A percentile compares a stretch with the other conserved stretches of the same genome.
Evolutionary conservation across 495 filamentous ascomycete species (phyloP).

Genomic region (Haplographium delicatum): DNA sequence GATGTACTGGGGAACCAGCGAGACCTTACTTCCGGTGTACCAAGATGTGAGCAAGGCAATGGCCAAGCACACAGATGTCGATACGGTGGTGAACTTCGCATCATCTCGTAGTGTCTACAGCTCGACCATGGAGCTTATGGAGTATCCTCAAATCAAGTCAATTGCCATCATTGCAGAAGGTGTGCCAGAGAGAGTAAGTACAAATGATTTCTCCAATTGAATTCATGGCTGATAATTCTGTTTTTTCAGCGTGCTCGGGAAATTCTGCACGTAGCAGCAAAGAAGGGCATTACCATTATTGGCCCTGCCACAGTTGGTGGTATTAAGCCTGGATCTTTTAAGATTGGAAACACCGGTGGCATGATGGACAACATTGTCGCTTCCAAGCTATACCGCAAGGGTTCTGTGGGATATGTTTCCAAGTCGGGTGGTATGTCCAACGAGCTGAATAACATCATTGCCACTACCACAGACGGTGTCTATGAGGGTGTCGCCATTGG

Average conservation of each 20-base stretch:
- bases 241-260: slow-evolving; percentile 78
- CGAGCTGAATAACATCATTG: slow-evolving; percentile 99
- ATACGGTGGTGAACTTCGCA: slow-evolving; percentile 98
- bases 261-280: slow-evolving; percentile 88
- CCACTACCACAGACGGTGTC: slow-evolving; percentile 92
- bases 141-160: slow-evolving; percentile 91
- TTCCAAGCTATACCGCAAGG: slow-evolving; percentile 98
- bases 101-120: slow-evolving; percentile 96
- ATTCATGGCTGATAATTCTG: slow-evolving; percentile 4
- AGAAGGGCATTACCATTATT: slow-evolving; percentile 99
- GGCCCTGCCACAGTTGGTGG: slow-evolving; percentile 97
- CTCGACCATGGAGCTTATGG: slow-evolving; percentile 98
- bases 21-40: slow-evolving; percentile 98
- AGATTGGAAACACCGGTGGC: slow-evolving; percentile 99
- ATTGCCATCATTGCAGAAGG: slow-evolving; percentile 99
- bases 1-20: slow-evolving; percentile 99
- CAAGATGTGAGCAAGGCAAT: slow-evolving; percentile 91
- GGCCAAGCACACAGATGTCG: slow-evolving; percentile 94
- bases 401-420: slow-evolving; percentile 97
- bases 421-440: slow-evolving; percentile 99
- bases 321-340: slow-evolving; percentile 98
- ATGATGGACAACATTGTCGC: slow-evolving; percentile 99
- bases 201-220: background rate
- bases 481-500: slow-evolving; percentile 99
- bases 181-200: slow-evolving; percentile 90